Base-by-base conservation (phyloP, 2,329 filamentous ascomycete species). In the Penicillium corylophilum region DNA sequence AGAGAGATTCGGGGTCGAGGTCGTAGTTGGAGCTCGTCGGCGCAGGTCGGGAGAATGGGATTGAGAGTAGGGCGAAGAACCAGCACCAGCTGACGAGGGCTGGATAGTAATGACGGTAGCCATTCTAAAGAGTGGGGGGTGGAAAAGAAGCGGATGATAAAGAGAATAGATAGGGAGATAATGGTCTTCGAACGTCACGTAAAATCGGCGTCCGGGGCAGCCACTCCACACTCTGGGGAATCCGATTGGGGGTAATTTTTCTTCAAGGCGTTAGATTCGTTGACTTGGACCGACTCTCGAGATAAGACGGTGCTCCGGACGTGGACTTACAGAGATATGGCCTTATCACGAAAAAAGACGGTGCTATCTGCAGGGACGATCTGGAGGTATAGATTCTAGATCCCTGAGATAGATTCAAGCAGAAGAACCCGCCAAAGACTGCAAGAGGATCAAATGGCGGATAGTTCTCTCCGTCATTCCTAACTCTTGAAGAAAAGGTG, bases 81-180 rank as follows among this genome's bases (percentile, higher is more conserved):
- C 52, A 38, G 55, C 53, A 38, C 61, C 61, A 63, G 64, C 60
- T 58, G 69, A 62, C 48, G 69, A 70, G 59, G 70, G 68, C 62
- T 73, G 70, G 60, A 72, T 62, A n/a, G 69, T 70, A 60, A 72
- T 70, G 63, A 70, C 70, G 48, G 70, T 67, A 52, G 71, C 69
- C 69, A 73, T 73, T n/a, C n/a, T n/a, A n/a, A n/a, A n/a, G n/a
- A n/a, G 39, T n/a, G 28, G 55, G 40, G 20, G 22, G 44, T 5
- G 13, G 15, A 28, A 38, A 42, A 28, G 10, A 31, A 15, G 16
- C 13, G 9, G 20, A 39, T 33, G 31, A 23, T 46, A 24, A 29
- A 45, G 29, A n/a, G 29, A 16, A 16, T 29, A 44, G 42, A 26
- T 36, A 29, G 18, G 44, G 44, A 46, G 50, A 53, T 44, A 42